Conservation (phyloP, 1,284 basidiomycete species). For the Cryptococcus amylolentus region DNA sequence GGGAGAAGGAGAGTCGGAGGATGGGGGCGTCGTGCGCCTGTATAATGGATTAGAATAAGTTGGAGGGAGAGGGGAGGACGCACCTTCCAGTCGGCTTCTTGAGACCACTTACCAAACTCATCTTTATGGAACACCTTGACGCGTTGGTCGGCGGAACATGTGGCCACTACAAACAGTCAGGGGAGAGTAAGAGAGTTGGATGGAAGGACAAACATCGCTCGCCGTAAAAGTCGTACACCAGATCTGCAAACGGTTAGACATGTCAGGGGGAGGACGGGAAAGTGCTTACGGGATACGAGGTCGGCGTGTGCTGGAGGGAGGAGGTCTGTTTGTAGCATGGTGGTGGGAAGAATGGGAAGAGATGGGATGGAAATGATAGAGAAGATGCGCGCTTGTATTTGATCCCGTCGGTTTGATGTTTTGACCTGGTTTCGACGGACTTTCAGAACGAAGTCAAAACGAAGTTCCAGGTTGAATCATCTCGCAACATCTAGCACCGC, state of each 20-base stretch:
- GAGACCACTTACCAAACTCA: constrained; percentile 62
- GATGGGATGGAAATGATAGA: too few species aligned
- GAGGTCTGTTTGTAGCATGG: constrained; percentile 48
- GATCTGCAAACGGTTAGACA: constrained; percentile 56
- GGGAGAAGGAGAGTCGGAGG: constrained; percentile 77
- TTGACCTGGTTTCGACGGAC: too few species aligned
- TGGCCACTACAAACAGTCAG: constrained; percentile 32
- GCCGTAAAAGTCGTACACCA: constrained; percentile 85
- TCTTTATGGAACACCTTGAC: constrained; percentile 77
- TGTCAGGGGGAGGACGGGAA: not conserved
- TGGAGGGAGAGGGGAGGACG: constrained; percentile 16
- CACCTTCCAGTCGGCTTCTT: constrained; percentile 85
- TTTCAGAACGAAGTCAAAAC: too few species aligned
- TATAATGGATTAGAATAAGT: not conserved
- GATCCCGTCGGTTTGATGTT: too few species aligned
- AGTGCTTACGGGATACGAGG: constrained; percentile 46
- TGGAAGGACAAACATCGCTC: constrained; percentile 52
- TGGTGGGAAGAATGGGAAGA: not conserved
- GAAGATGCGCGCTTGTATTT: too few species aligned
- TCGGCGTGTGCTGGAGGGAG: constrained; percentile 48
- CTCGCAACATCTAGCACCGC: too few species aligned
- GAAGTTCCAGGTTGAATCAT: too few species aligned
- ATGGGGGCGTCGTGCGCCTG: constrained; percentile 87
- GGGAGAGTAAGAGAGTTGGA: not conserved
- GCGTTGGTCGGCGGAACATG: constrained; percentile 55